Conservation (phyloP, 78 protist genomes). For the Corallochytrium limacisporum region DNA sequence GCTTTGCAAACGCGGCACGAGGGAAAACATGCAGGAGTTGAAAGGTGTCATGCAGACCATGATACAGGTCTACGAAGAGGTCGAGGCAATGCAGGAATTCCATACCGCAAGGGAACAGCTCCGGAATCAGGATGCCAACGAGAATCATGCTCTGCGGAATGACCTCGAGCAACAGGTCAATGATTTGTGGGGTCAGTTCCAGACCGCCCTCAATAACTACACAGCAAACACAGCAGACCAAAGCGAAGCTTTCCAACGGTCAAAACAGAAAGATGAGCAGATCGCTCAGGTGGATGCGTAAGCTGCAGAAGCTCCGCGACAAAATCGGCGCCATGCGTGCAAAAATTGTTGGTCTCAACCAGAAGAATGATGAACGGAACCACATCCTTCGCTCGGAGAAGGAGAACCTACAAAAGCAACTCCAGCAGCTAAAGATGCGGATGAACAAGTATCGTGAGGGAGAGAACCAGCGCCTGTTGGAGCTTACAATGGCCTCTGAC, state of each 20-base stretch:
- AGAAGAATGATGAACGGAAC: conserved; percentile 44
- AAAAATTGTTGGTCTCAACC: conserved; percentile 12
- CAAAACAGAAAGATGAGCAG: background rate
- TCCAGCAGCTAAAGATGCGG: conserved; percentile 40
- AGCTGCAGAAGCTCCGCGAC: conserved; percentile 36
- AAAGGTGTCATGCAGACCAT: too few relatives aligned
- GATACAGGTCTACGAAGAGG: too few relatives aligned
- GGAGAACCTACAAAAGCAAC: conserved; percentile 11
- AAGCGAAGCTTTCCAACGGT: background rate
- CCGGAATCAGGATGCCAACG: conserved; percentile 29
- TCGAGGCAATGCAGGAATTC: conserved; percentile 16
- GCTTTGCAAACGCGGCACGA: too few relatives aligned
- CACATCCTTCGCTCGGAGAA: conserved; percentile 18
- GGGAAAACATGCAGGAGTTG: too few relatives aligned
- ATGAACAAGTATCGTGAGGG: conserved; percentile 32
- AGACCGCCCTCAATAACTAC: conserved; percentile 19
- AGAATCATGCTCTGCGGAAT: conserved; percentile 24
- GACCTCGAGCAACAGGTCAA: conserved; percentile 25
- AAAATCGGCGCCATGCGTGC: conserved; percentile 16
- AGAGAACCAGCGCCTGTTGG: conserved; percentile 9
- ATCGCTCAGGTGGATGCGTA: background rate
- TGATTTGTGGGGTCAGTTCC: conserved; percentile 17
- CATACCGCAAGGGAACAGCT: conserved; percentile 17
- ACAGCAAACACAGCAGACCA: conserved; percentile 15
- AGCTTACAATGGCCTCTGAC: background rate